Evolutionary conservation across 108 stramenopile genomes (phyloP).

Genomic region (Cyclotella atomus): DNA sequence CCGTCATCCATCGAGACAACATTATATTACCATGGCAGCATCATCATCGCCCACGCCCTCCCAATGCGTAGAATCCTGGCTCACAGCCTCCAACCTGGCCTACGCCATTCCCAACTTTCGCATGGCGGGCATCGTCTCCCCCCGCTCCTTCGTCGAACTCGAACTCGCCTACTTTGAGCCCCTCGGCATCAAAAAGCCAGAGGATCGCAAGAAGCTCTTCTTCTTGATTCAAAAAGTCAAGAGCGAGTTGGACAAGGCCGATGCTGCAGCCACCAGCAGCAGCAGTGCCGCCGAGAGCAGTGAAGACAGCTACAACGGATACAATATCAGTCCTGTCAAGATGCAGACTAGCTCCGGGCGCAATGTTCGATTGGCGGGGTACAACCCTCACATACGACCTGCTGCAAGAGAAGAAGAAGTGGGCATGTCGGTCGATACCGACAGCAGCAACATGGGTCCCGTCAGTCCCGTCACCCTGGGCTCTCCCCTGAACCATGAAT

Average conservation of each 20-base stretch:
- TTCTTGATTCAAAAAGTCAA: constrained; percentile 87
- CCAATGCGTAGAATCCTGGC: constrained; percentile 54
- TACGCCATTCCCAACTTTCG: constrained; percentile 71
- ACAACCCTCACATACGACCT: not conserved
- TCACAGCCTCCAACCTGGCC: constrained; percentile 69
- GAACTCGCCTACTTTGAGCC: constrained; percentile 75
- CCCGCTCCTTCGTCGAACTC: constrained; percentile 71
- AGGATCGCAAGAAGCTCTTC: constrained; percentile 84
- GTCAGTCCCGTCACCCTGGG: constrained; percentile 47
- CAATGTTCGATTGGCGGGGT: not conserved
- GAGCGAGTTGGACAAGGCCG: constrained; percentile 53
- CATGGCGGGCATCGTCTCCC: constrained; percentile 83
- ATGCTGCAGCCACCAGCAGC: too few relatives aligned
- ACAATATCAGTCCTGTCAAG: not conserved
- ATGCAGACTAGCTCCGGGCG: not conserved
- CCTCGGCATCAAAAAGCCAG: constrained; percentile 70
- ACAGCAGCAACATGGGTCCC: constrained; percentile 21
- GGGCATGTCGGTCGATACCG: constrained; percentile 22
- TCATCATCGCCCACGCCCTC: not conserved
- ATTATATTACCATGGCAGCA: too few relatives aligned
- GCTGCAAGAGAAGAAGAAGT: constrained; percentile 2
- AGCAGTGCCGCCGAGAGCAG: constrained; percentile 5
- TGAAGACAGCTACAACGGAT: not conserved
- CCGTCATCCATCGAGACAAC: too few relatives aligned
- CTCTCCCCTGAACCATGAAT: constrained; percentile 20